Percentiles rank a stretch among this genome's conserved stretches.
Evolutionary conservation across 345 rosid species (phyloP).

Genomic region (Salix dunnii): DNA sequence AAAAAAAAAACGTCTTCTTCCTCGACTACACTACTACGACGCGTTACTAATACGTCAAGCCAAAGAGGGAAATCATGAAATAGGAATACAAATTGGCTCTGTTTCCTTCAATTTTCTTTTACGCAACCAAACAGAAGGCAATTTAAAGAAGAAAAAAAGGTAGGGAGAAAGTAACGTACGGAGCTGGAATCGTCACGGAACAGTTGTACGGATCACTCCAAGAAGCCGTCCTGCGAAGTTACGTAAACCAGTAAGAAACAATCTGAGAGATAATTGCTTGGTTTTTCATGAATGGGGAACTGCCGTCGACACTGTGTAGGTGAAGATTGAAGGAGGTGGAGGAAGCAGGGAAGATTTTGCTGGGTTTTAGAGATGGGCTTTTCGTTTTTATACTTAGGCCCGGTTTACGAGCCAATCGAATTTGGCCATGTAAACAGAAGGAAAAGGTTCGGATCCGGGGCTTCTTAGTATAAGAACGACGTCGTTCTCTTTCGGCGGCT

Average conservation of each 20-base stretch:
- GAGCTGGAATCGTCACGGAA: slow-evolving; percentile 90
- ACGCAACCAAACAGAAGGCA: slow-evolving; percentile 15
- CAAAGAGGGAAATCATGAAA: not conserved
- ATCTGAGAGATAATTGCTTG: not conserved
- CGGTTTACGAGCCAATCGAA: not conserved
- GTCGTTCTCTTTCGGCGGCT: not conserved
- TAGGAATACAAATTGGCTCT: not conserved
- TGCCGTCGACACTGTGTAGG: not conserved
- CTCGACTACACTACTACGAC: not conserved
- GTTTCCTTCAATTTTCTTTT: slow-evolving; percentile 3
- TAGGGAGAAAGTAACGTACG: slow-evolving; percentile 35
- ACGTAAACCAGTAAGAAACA: slow-evolving; percentile 10
- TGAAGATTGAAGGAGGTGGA: not conserved
- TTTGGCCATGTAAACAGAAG: not conserved
- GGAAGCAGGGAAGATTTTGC: not conserved
- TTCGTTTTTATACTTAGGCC: not conserved
- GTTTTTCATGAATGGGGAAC: not conserved
- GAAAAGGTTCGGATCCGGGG: too few species aligned
- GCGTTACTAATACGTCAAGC: not conserved
- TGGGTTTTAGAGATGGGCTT: not conserved
- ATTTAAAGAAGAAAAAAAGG: not conserved
- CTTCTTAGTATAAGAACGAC: not conserved
- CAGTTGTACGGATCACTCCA: slow-evolving; percentile 30
- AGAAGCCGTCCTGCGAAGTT: slow-evolving; percentile 15
- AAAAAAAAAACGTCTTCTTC: not conserved